phyloP scores from a whole-genome alignment of 345 rosid species.

The Camelina hispida region DNA sequence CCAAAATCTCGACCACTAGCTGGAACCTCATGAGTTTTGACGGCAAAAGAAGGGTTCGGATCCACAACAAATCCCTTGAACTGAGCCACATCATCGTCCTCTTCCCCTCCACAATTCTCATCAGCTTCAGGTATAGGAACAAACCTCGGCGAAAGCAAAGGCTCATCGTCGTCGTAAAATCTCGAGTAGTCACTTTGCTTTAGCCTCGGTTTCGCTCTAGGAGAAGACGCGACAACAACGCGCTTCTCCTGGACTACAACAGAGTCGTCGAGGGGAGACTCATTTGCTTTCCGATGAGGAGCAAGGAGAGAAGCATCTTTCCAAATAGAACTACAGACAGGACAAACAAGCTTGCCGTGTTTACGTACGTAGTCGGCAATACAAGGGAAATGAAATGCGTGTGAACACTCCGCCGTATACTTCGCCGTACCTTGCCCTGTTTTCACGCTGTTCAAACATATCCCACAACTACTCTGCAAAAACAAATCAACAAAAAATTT shows the following conservation, averaged over 20 bases:
- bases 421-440: conserved; percentile 83
- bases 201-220: conserved; percentile 31
- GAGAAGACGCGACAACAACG: conserved; percentile 44
- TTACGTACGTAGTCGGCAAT: conserved; percentile 63
- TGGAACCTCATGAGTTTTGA: conserved; percentile 54
- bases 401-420: conserved; percentile 87
- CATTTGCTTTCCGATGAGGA: conserved; percentile 35
- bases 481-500: not conserved
- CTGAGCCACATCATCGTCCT: conserved; percentile 53
- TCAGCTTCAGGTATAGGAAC: conserved; percentile 73
- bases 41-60: conserved; percentile 48
- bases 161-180: conserved; percentile 85
- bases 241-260: conserved; percentile 48
- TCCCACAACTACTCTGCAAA: conserved; percentile 70
- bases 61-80: conserved; percentile 82
- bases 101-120: conserved; percentile 56
- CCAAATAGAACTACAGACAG: conserved; percentile 79
- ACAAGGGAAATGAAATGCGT: conserved; percentile 87
- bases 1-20: conserved; percentile 50
- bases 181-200: conserved; percentile 42
- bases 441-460: conserved; percentile 76
- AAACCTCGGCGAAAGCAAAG: conserved; percentile 61
- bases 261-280: conserved; percentile 22
- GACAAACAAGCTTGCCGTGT: conserved; percentile 66
- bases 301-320: conserved; percentile 70